A percentile compares a stretch with the other conserved stretches of the same genome.
Evolutionary conservation across 1,139 yeast genomes (phyloP).

Genomic region (Debaryomyces fabryi): DNA sequence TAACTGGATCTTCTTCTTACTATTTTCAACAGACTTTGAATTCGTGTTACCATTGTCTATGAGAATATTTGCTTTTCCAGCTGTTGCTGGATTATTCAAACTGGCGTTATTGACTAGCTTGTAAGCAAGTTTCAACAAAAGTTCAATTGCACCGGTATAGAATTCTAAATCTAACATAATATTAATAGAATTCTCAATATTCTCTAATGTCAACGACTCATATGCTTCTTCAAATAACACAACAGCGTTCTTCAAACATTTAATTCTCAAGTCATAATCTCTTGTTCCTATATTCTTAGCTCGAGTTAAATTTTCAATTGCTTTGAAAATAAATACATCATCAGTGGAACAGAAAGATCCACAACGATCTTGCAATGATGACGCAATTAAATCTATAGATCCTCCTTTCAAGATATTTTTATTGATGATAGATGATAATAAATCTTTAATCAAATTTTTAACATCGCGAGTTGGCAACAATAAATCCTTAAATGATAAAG

Average conservation of each 20-base stretch:
- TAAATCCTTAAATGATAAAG: constrained; percentile 71
- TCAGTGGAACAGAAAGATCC: constrained; percentile 94
- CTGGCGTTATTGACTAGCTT: constrained; percentile 51
- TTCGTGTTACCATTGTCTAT: constrained; percentile 14
- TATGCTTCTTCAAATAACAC: constrained; percentile 78
- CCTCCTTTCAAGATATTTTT: constrained; percentile 90
- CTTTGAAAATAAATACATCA: constrained; percentile 92
- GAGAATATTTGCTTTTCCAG: constrained; percentile 10
- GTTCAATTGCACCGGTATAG: constrained; percentile 84
- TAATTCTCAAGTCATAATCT: constrained; percentile 70
- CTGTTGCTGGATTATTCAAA: constrained; percentile 12
- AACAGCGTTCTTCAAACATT: constrained; percentile 75
- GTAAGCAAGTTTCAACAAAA: constrained; percentile 75
- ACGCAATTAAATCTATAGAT: constrained; percentile 87
- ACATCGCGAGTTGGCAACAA: constrained; percentile 65
- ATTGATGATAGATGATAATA: constrained; percentile 85
- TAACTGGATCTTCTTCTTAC: constrained; percentile 51
- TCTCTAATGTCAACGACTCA: constrained; percentile 75
- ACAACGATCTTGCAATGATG: constrained; percentile 87
- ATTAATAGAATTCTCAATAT: constrained; percentile 76
- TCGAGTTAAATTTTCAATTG: constrained; percentile 84
- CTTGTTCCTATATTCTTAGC: constrained; percentile 76
- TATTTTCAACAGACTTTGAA: constrained; percentile 20
- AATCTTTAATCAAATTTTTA: constrained; percentile 79
- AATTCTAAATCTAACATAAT: constrained; percentile 78